Base-by-base conservation (phyloP, 2,329 filamentous ascomycete genomes). In the Diaporthe sp. region DNA sequence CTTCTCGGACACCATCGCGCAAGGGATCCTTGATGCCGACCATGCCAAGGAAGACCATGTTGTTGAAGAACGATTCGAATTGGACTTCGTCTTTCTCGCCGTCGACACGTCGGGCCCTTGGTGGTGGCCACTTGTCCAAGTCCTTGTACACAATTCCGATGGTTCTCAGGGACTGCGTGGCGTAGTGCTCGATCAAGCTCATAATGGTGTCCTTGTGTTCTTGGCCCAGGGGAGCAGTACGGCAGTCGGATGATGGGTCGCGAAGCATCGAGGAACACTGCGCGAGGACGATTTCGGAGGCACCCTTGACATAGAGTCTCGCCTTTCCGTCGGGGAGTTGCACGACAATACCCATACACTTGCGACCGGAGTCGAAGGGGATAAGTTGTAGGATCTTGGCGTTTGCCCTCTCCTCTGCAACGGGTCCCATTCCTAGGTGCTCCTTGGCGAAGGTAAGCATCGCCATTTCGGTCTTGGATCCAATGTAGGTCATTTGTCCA, bases 91-190 rank as follows among this genome's bases (percentile, higher is more conserved):
- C 88, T 79, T 88, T 88, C 82, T 93, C 88, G 34, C 86, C 87
- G 57, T 89, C 89, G n/a, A 83, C 82, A 6, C 86, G 87, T 67
- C 86, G 90, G 22, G 89, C 90, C 65, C 89, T 88, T 76, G 87
- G 89, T 6, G 95, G 95, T 44, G 96, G 95, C 95, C 95, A 98
- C 72, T 90, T 89, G 34, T 94, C 90, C 78, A 97, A 98, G 79
- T 98, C 95, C 74, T 92, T 93, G 84, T 95, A 97, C 72, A 95
- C 88, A 77, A 98, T 89, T 58, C 93, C 94, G 79, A 98, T 97
- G 1, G 95, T 97, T 77, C 95, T 91, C 44, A 98, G 88, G 10
- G 95, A 97, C 25, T 93, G 90, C 37, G 90, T 91, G 13, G 95
- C 95, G 81, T 98, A 98, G 62, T 88, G 90, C 77, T 92, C 91